Base-by-base conservation (phyloP, 176 grass and related monocot genomes). In the Oryza longistaminata region DNA sequence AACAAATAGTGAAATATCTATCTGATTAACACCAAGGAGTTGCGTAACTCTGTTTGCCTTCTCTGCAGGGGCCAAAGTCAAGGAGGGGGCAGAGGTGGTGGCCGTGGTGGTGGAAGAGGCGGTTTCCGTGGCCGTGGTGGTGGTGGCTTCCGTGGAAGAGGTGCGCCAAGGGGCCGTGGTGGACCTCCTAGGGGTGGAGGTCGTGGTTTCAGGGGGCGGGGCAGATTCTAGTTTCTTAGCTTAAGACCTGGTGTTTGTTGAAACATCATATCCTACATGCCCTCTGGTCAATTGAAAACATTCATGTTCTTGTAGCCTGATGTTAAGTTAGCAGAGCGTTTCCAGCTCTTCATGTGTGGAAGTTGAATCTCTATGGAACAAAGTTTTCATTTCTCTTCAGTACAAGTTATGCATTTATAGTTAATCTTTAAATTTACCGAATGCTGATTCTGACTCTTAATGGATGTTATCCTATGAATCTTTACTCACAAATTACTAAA, bases 71-170 rank as follows among this genome's bases (percentile, higher is more conserved):
- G 93, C n/a, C 88, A 81, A 79, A 64, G 75, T 70, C 85, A 86
- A 77, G 75, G 66, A 77, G 89, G 17, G 62, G 52, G 85, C 3
- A 79, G 87, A 81, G 94, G 97, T 62, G 96, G 93, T 70, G 85
- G 96, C 7, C 77, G 96, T 42, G 90, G 93, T 70, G 80, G 93
- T 46, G 83, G 89, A 68, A 74, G 43, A 5, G 43, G 22, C 31
- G 90, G 77, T 21, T 85, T 83, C 6, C 70, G 88, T 29, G 92
- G 92, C 6, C 69, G 93, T 45, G 91, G 97, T 45, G 91, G 97
- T 45, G 91, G 97, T 85, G 87, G 90, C 48, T 96, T 99, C 88
- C 91, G 93, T 24, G 89, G 89, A 34, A 94, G 97, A 91, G 97
- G 96, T 70, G 91, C 85, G 0, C 93, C 93, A 42, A 91, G 97